A percentile compares a stretch with the other conserved stretches of the same genome.
phyloP scores from a whole-genome alignment of 176 grass and related monocot species.

The Alloteropsis semialata region DNA sequence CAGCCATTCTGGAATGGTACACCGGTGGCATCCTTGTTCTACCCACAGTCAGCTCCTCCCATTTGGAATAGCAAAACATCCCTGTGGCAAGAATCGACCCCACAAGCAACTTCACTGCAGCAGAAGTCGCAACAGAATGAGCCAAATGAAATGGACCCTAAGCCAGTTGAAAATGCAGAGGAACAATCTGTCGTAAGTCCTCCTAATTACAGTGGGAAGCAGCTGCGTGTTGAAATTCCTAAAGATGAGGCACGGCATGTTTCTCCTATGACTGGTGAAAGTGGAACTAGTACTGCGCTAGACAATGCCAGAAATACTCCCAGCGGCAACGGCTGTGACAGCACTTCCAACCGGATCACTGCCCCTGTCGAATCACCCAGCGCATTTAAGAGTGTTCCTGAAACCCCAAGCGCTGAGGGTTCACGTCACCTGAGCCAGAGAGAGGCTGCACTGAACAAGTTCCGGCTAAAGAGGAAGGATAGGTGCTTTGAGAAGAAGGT shows the following conservation, averaged over 20 bases:
- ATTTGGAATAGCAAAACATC: conserved; percentile 41
- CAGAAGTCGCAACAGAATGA: conserved; percentile 29
- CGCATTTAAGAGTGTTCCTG: conserved; percentile 1
- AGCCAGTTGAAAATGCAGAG: conserved; percentile 16
- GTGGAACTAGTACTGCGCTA: conserved; percentile 31
- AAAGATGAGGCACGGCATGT: conserved; percentile 34
- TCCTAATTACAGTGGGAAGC: conserved; percentile 24
- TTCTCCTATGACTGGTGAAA: conserved; percentile 53
- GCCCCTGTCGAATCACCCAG: conserved; percentile 29
- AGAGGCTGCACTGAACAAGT: conserved; percentile 89
- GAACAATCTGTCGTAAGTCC: conserved; percentile 6
- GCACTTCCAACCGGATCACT: conserved; percentile 22
- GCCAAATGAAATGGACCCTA: conserved; percentile 15
- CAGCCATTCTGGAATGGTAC: conserved; percentile 45
- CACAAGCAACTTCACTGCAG: conserved; percentile 19
- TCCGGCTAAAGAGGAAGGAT: conserved; percentile 94
- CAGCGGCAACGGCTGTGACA: conserved; percentile 32
- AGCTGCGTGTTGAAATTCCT: conserved; percentile 25
- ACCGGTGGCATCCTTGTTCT: conserved; percentile 37
- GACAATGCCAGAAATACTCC: conserved; percentile 35
- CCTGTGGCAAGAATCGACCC: conserved; percentile 32
- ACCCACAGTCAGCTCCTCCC: conserved; percentile 45
- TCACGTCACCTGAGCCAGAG: conserved; percentile 53
- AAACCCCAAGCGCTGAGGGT: conserved; percentile 34
- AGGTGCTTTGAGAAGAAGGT: conserved; percentile 99